Evolutionary conservation across 257 asterid genomes (phyloP).

Genomic region (Solanum peruvianum): DNA sequence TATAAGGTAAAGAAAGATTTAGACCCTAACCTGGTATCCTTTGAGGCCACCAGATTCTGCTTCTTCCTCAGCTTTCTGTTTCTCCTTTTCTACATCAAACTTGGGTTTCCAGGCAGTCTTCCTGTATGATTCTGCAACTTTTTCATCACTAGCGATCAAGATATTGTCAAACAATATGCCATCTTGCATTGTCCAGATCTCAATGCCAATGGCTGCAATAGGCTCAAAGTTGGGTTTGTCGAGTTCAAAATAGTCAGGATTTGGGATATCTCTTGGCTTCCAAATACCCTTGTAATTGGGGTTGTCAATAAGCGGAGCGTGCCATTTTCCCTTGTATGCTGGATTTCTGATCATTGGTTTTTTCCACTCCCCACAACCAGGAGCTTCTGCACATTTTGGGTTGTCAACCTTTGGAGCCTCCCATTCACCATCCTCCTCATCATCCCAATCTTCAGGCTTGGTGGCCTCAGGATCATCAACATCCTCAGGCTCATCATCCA

Average conservation of each 20-base stretch:
- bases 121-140: constrained; percentile 57
- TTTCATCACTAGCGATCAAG: constrained; percentile 55
- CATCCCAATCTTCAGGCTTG: constrained; percentile 98
- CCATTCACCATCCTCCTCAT: constrained; percentile 98
- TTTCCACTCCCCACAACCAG: constrained; percentile 99
- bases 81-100: constrained; percentile 65
- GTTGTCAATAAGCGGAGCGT: constrained; percentile 75
- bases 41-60: constrained; percentile 56
- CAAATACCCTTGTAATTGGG: constrained; percentile 91
- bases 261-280: constrained; percentile 75
- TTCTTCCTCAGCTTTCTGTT: constrained; percentile 57
- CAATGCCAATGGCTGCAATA: constrained; percentile 90
- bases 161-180: constrained; percentile 88
- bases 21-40: constrained; percentile 56
- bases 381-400: constrained; percentile 69
- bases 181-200: constrained; percentile 98
- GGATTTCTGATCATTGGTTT: constrained; percentile 79
- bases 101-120: constrained; percentile 76
- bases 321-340: constrained; percentile 92
- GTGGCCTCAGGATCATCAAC: constrained; percentile 87
- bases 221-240: constrained; percentile 84
- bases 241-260: constrained; percentile 74
- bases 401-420: constrained; percentile 85
- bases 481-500: constrained; percentile 97
- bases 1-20: background rate